Evolutionary conservation across 2,329 filamentous ascomycete genomes (phyloP), one percentile per base, ranked within the genome.

Genomic region (Colletotrichum costaricense): DNA sequence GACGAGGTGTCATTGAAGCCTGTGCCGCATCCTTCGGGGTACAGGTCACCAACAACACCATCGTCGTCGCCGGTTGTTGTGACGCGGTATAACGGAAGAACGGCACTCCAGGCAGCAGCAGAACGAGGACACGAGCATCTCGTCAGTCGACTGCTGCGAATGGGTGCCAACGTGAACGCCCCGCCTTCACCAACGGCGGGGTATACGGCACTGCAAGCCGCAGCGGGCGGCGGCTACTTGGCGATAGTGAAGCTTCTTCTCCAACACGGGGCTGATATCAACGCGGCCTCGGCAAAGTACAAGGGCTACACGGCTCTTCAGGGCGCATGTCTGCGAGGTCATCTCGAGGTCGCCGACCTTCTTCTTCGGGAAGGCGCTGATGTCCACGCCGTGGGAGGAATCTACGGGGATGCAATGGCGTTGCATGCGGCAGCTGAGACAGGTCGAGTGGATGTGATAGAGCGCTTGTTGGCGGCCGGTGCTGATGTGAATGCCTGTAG

Each of bases 41-140:
- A 28, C 54, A 16, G 54, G 26, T 30, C 54, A 56, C 54, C 24
- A 56, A 26, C 54, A 24, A 7, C 16, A 7, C 1, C 54, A n/a
- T 56, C 54, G 16, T 30, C 54, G 9, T 56, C 54, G 9, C 12
- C 54, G 24, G 77, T 75, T 65, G 78, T 28, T 12, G 58, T 46
- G n/a, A 75, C 72, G 30, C 81, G 72, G 78, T 82, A 82, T 63
- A 78, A 79, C 57, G 82, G 73, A 72, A 81, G 76, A 77, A 87
- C 72, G 78, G 84, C 76, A 74, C 82, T 81, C 78, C 87, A 77
- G 80, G 79, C 75, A 74, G 83, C 82, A 12, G 77, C 80, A 2
- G 77, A 80, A 30, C 76, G 75, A 5, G 80, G 80, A 2, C 75
- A 82, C 69, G 7, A 74, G n/a, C 70, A 75, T 3, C 62, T 82